Base-by-base conservation (phyloP, 768 basidiomycete genomes). In the Nidularia pulvinata region DNA sequence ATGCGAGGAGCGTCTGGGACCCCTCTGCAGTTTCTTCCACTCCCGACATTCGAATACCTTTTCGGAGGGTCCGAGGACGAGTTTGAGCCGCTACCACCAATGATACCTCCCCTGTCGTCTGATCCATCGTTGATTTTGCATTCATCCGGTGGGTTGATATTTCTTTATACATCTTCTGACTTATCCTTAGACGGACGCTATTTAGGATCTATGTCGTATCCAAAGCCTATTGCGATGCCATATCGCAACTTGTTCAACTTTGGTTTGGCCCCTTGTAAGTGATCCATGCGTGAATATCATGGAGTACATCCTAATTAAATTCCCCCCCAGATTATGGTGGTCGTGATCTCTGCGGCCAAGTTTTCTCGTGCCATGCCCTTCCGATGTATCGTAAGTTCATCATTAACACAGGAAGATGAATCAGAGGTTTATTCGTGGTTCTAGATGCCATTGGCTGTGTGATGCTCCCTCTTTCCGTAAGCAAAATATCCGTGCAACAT, bases 101-200 rank as follows among this genome's bases (percentile, higher is more conserved):
- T 53, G 53, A 33, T 9, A 10, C 48, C 9, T 9, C 30, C 34
- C 7, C 7, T 10, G 25, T 9, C 44, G 4, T 53, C 37, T 19
- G 32, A 13, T 16, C 58, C 62, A 1, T 63, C 58, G 3, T 30
- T 66, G 6, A 64, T 66, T 22, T 32, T 66, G 5, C 65, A 66
- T 55, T 66, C 65, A 11, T 65, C 64, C 7, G 64, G 64, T 65
- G 39, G 22, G 51, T 42, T 7, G 5, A 19, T 16, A 13, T n/a
- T 47, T 30, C 25, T 1, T 46, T 46, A 10, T 33, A 1, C 3
- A 7, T 45, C 13, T n/a, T 5, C 33, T 7, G 10, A 1, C 7
- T 11, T 30, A 16, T 46, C 22, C 34, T n/a, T 16, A 6, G 22
- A n/a, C 2, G 33, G 13, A 13, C 48, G 11, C 7, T 25, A 13